Evolutionary conservation across 2,329 filamentous ascomycete species (phyloP).

Genomic region (Bipolaris bicolor): DNA sequence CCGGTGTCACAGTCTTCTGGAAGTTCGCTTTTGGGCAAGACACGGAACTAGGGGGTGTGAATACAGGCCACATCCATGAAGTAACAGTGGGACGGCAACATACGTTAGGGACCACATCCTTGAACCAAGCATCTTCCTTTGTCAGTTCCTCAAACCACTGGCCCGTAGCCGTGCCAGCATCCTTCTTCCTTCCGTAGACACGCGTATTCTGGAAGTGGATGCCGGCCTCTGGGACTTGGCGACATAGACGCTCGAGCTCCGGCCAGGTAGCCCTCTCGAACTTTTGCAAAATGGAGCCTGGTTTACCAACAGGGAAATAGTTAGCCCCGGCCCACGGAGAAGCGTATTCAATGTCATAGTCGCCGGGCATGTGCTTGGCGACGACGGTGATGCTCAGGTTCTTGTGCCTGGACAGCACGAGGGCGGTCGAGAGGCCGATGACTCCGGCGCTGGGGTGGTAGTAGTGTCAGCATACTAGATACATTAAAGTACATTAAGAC

Average conservation of each 20-base stretch:
- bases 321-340: slow-evolving; percentile 91
- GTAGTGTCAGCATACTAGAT: slow-evolving; percentile 9
- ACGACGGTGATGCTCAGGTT: slow-evolving; percentile 70
- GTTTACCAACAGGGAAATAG: slow-evolving; percentile 62
- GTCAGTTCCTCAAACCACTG: slow-evolving; percentile 72
- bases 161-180: slow-evolving; percentile 60
- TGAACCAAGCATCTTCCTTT: slow-evolving; percentile 74
- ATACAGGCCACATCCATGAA: background rate
- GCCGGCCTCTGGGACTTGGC: slow-evolving; percentile 75
- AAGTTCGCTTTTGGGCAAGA: slow-evolving; percentile 63
- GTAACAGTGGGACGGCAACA: slow-evolving; percentile 31
- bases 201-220: slow-evolving; percentile 74
- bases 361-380: slow-evolving; percentile 89
- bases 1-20: slow-evolving; percentile 71
- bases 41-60: slow-evolving; percentile 59
- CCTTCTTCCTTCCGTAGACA: slow-evolving; percentile 68
- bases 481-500: background rate
- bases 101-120: slow-evolving; percentile 71
- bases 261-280: slow-evolving; percentile 55
- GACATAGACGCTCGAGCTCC: slow-evolving; percentile 53
- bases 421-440: slow-evolving; percentile 68
- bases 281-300: slow-evolving; percentile 47
- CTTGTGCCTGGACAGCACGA: slow-evolving; percentile 64
- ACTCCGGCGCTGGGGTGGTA: slow-evolving; percentile 63
- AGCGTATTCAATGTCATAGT: slow-evolving; percentile 89